Evolutionary conservation across 2,329 filamentous ascomycete genomes (phyloP), one percentile per base, ranked within the genome.

Genomic region (Diatrype stigma): DNA sequence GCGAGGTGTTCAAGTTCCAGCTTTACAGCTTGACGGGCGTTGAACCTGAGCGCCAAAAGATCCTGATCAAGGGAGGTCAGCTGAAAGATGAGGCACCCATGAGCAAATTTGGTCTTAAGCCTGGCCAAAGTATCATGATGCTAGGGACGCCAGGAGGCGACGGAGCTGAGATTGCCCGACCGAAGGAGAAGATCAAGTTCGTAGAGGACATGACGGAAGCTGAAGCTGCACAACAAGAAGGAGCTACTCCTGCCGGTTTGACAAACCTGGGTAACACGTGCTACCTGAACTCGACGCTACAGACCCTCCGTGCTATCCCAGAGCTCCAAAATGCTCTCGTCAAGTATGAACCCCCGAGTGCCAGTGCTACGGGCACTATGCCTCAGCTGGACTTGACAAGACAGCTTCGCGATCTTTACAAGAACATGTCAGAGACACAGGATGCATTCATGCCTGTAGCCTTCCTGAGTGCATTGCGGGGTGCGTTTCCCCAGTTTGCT

Each of bases 181-280:
- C 94, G 30, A 89, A 87, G 66, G 87, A 95, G 65, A 79, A 82
- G 60, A 79, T 92, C 64, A 94, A 89, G 70, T 99, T 99, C 63
- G 73, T 96, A 56, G 94, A 99, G 72, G 94, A 99, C 69, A 96
- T 99, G 93, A 95, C 90, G 23, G 92, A 96, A 67, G 92, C 91
- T 28, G 93, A 97, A 70, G 83, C 85, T 48, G 93, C 94, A 21
- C 85, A 85, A 69, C 82, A 87, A 66, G 87, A 86, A 53, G 91
- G 90, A 52, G 92, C 92, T 45, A 93, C 81, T 44, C 94, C 95
- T 2, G 88, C 92, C 51, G 94, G 94, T 45, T 75, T 99, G 55
- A 81, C 88, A 67, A 99, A 99, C 66, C 76, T 96, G 54, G 94
- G 95, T 61, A 99, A 99, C 71, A 99, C 95, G 3, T 99, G 94